A percentile compares a stretch with the other conserved stretches of the same genome.
Evolutionary conservation across 2,329 filamentous ascomycete genomes (phyloP).

Genomic region (Aureobasidium sp.): DNA sequence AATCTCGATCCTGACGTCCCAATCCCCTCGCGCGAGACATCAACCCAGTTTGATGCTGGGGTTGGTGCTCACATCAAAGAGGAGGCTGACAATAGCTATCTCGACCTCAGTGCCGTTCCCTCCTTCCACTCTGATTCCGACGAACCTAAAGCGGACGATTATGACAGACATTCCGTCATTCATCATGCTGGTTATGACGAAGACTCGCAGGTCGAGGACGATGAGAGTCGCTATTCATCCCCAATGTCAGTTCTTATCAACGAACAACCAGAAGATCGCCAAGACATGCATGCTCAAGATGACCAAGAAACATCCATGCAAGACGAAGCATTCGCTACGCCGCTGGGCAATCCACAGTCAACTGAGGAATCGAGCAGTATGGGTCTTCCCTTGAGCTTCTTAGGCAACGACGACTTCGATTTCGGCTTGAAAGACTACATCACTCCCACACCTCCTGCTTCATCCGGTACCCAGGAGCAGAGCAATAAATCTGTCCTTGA

Average conservation of each 20-base stretch:
- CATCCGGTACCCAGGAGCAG: background rate
- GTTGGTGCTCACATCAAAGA: slow-evolving; percentile 60
- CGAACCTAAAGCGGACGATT: slow-evolving; percentile 35
- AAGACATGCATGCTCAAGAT: background rate
- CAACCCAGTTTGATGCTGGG: slow-evolving; percentile 51
- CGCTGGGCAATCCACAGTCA: background rate
- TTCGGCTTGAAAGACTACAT: slow-evolving; percentile 51
- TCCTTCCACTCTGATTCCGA: slow-evolving; percentile 28
- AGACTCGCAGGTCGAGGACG: slow-evolving; percentile 37
- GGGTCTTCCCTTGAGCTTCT: slow-evolving; percentile 43
- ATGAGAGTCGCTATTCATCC: slow-evolving; percentile 45
- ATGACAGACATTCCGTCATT: slow-evolving; percentile 45
- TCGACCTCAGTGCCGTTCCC: slow-evolving; percentile 60
- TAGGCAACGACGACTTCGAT: slow-evolving; percentile 45
- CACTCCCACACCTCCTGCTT: slow-evolving; percentile 22
- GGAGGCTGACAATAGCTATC: slow-evolving; percentile 47
- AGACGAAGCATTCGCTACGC: slow-evolving; percentile 9
- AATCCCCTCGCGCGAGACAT: slow-evolving; percentile 76
- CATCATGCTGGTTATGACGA: slow-evolving; percentile 44
- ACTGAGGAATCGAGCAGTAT: slow-evolving; percentile 23
- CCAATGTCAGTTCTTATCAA: slow-evolving; percentile 4
- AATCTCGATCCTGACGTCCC: slow-evolving; percentile 78
- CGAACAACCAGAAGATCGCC: slow-evolving; percentile 10
- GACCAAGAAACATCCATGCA: slow-evolving; percentile 15
- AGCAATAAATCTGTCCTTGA: slow-evolving; percentile 1